Evolutionary conservation across 2,329 filamentous ascomycete genomes (phyloP), one percentile per base, ranked within the genome.

Genomic region (Pseudogymnoascus sp.): DNA sequence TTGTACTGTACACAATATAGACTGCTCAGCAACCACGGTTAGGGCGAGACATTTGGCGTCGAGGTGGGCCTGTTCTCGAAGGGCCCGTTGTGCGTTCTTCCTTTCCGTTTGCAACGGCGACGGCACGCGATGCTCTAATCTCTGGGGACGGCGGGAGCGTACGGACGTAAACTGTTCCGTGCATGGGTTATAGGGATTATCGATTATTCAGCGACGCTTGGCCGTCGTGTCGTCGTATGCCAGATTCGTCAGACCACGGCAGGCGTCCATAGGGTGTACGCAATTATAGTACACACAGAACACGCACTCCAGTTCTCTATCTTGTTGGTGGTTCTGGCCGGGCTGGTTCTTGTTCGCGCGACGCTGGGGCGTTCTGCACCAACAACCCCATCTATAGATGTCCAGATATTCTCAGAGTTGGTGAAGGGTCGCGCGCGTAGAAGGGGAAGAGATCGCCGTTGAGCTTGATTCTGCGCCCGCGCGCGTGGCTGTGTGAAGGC

Each of bases 1-100:
- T 41, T 30, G 13, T 52, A 52, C 45, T 18, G 26, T 52, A 52
- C 45, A 52, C 26, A 30, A 26, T 6, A 18, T 2, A 1, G 10
- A 18, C 21, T 30, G n/a, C 30, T 19, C 8, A 13, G n/a, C 30
- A 30, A 52, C 45, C 45, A 52, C 45, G 23, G 41, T n/a, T 18
- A n/a, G 45, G 45, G 45, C 45, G 26, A 52, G 45, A 52, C 26
- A 52, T 30, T 52, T 52, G 45, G 23, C 45, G 45, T 52, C n/a
- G n/a, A 30, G 23, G 45, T 52, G 45, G 45, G 45, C 45, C 23
- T 30, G 23, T 30, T 30, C 45, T 18, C 45, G 45, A 52, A 30
- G 45, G 18, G 2, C 23, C 45, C 45, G 23, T 52, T 30, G 45
- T 52, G 45, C 8, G 18, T 30, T 28, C n/a, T 30, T 12, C n/a